Percentiles rank a stretch among this genome's conserved stretches.
Conservation (phyloP, 257 asterid species). For the Fraxinus excelsior region DNA sequence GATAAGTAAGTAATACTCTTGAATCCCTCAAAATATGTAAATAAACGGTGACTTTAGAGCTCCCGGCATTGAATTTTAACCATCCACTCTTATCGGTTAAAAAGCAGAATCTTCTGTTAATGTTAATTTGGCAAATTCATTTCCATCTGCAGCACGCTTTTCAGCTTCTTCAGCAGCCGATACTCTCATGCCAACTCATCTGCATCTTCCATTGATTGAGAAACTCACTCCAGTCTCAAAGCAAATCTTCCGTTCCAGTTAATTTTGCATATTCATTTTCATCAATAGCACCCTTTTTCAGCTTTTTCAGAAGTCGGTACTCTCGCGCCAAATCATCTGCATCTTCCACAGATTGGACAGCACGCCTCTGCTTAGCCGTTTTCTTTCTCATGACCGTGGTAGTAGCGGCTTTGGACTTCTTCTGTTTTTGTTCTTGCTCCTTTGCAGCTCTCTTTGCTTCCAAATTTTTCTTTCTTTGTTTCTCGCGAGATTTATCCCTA, state of each 20-base stretch:
- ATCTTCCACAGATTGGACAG: slow-evolving; percentile 78
- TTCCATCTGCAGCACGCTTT: slow-evolving; percentile 40
- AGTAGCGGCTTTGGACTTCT: slow-evolving; percentile 47
- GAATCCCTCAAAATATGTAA: too few species aligned
- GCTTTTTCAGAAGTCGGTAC: slow-evolving; percentile 75
- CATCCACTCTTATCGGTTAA: background rate
- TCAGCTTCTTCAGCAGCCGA: slow-evolving; percentile 72
- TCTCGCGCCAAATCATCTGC: slow-evolving; percentile 73
- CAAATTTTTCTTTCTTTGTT: slow-evolving; percentile 83
- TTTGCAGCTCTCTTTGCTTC: slow-evolving; percentile 59
- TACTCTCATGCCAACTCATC: slow-evolving; percentile 49
- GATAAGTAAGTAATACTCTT: too few species aligned
- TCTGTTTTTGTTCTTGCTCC: slow-evolving; percentile 39
- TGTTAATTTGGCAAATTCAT: slow-evolving; percentile 46
- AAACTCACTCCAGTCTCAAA: background rate
- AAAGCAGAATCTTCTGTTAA: slow-evolving; percentile 62
- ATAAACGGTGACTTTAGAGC: background rate
- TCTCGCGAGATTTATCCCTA: slow-evolving; percentile 89
- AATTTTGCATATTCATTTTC: slow-evolving; percentile 73
- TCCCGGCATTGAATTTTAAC: background rate
- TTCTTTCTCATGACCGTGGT: slow-evolving; percentile 56
- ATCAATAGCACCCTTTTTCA: slow-evolving; percentile 67
- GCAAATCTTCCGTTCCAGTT: slow-evolving; percentile 83
- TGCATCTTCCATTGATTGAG: slow-evolving; percentile 29
- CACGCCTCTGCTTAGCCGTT: slow-evolving; percentile 87